Evolutionary conservation across 1,284 basidiomycete species (phyloP), one percentile per base, ranked within the genome.

Genomic region (Tylopilus orsonianus): DNA sequence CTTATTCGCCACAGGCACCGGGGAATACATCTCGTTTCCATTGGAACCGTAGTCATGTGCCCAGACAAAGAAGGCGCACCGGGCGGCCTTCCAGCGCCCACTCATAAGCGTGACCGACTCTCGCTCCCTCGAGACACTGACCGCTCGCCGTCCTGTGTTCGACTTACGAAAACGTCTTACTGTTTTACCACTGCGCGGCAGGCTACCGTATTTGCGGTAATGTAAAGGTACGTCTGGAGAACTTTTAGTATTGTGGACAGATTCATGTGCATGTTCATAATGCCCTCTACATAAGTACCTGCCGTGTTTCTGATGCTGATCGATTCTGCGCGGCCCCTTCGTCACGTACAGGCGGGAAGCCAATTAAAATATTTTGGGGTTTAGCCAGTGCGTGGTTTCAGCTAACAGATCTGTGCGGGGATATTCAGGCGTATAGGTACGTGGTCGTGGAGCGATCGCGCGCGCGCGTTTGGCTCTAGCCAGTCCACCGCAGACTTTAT

Each of bases 1-100:
- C 50, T 50, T 36, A 44, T 38, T 56, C 43, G 61, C 65, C 63
- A 56, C 61, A 59, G 65, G 63, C 53, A 62, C 61, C 62, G 64
- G 62, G 62, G 53, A 56, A 57, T 36, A 46, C 32, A 52, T 50
- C 26, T 48, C 42, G 56, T 64, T 53, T 53, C 61, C 52, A 64
- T 58, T 55, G 61, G 58, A 46, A 64, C 46, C 55, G 46, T 46
- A 50, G 51, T 50, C 50, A 59, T 44, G 50, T 46, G 56, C 50
- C 47, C 46, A 36, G 20, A 36, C 30, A 50, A 23, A 20, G 27
- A 26, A 44, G 22, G 35, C 42, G 38, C 49, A 54, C 32, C 6
- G 5, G 16, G 35, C 14, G 22, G 24, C 12, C 18, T 20, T 32
- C 23, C 22, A 26, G 23, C 38, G 16, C 36, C 14, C 27, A 33